Evolutionary conservation across 306 rosid genomes (phyloP).

Genomic region (Nissolia schottii): DNA sequence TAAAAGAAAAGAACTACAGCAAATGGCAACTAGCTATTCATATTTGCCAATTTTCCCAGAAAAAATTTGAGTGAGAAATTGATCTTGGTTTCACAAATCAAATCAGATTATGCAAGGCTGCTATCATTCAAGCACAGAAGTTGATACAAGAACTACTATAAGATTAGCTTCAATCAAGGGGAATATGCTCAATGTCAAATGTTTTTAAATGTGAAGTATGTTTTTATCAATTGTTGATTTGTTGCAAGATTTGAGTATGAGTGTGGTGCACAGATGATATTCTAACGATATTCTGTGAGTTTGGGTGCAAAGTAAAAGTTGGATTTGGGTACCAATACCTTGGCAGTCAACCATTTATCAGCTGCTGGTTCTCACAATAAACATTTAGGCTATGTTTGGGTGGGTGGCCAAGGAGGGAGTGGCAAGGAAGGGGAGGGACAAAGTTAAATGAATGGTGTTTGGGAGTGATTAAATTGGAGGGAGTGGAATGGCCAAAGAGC

Average conservation of each 20-base stretch:
- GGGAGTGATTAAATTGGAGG: too few species aligned
- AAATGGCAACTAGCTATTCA: background rate
- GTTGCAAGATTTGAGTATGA: background rate
- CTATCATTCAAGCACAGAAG: background rate
- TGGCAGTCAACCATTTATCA: background rate
- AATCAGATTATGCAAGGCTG: background rate
- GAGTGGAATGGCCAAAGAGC: too few species aligned
- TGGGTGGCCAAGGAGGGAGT: too few species aligned
- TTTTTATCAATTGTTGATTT: background rate
- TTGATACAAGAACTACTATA: background rate
- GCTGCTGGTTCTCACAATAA: background rate
- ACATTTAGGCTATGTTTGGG: too few species aligned
- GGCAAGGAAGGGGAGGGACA: too few species aligned
- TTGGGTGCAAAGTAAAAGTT: background rate
- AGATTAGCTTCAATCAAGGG: background rate
- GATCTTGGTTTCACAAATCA: background rate
- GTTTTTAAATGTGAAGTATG: background rate
- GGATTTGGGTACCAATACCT: background rate
- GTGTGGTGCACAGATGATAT: background rate
- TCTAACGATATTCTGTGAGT: background rate
- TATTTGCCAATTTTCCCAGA: background rate
- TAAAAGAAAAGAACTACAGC: background rate
- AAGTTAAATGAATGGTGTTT: too few species aligned
- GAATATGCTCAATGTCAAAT: background rate
- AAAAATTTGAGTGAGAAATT: background rate